These are phyloP conservation scores for Trebouxia sp. DNA, from an alignment of 139 green algal species.

Conservation along the genomic window DNA sequence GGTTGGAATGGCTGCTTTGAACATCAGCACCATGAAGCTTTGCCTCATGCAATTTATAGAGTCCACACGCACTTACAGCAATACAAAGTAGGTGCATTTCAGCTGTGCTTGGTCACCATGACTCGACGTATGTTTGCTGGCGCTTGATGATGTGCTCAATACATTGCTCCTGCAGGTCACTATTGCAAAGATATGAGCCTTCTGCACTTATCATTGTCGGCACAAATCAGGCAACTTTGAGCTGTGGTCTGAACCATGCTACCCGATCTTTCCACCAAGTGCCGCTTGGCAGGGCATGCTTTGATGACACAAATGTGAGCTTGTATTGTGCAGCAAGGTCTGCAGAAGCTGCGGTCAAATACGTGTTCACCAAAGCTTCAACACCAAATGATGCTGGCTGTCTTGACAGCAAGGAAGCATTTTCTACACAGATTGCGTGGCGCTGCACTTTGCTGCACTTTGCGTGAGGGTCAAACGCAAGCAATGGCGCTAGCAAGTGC, in stretches of 20 bases:
- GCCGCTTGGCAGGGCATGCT: slow-evolving; percentile 31
- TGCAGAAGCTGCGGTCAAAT: no score
- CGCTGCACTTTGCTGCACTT: no score
- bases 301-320: slow-evolving; percentile 48
- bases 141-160: not conserved
- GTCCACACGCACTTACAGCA: slow-evolving; percentile 44
- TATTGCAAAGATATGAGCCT: slow-evolving; percentile 47
- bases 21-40: slow-evolving; percentile 35
- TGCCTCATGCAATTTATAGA: slow-evolving; percentile 64
- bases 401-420: no score
- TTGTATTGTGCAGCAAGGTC: slow-evolving; percentile 17
- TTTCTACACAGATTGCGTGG: no score
- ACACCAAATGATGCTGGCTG: no score
- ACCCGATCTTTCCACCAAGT: slow-evolving; percentile 33
- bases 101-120: no score
- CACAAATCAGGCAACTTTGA: slow-evolving; percentile 22
- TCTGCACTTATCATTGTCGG: slow-evolving; percentile 44
- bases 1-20: slow-evolving; percentile 64
- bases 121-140: not conserved
- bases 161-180: slow-evolving; percentile 29
- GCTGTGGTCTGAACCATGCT: slow-evolving; percentile 43
- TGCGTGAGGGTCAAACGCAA: no score
- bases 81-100: slow-evolving; percentile 34
- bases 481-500: no score
- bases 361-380: not conserved